Conservation (phyloP, 192 early-diverging fungal genomes). For the Dimargaris cristalligena region DNA sequence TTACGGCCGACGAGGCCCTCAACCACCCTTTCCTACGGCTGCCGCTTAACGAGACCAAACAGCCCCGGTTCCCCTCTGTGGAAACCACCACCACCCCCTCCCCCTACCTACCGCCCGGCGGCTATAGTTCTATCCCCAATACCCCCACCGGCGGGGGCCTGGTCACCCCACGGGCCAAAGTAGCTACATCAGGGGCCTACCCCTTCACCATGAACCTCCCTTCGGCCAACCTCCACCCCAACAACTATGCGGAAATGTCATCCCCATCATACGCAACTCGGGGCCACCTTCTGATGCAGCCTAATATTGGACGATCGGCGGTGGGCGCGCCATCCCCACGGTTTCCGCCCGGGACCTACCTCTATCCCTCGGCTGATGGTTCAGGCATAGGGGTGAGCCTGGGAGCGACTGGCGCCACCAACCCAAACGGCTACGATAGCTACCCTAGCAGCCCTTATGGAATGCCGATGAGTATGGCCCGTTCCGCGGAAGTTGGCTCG, state of each 20-base stretch:
- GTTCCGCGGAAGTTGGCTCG: neutral
- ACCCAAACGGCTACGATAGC: neutral
- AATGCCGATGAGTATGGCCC: neutral
- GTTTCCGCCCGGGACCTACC: constrained; percentile 2
- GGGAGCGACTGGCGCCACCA: neutral
- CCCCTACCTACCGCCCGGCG: neutral
- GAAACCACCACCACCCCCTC: neutral
- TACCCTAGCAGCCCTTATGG: neutral
- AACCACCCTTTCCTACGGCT: constrained; percentile 70
- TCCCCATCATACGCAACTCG: neutral
- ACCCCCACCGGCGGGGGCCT: too few species aligned
- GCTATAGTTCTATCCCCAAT: neutral
- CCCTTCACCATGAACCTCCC: neutral
- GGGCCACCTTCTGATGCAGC: constrained; percentile 2
- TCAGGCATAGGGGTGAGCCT: neutral
- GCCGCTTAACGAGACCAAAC: constrained; percentile 21
- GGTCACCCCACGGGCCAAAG: too few species aligned
- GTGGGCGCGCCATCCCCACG: constrained; percentile 8
- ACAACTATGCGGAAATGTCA: neutral
- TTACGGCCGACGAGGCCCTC: constrained; percentile 69
- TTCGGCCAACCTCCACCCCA: neutral
- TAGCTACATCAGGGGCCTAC: too few species aligned
- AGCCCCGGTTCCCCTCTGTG: neutral
- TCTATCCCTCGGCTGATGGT: neutral
- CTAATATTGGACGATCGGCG: neutral